Conservation (phyloP, 1,284 basidiomycete genomes). For the Omphalotus olearius region DNA sequence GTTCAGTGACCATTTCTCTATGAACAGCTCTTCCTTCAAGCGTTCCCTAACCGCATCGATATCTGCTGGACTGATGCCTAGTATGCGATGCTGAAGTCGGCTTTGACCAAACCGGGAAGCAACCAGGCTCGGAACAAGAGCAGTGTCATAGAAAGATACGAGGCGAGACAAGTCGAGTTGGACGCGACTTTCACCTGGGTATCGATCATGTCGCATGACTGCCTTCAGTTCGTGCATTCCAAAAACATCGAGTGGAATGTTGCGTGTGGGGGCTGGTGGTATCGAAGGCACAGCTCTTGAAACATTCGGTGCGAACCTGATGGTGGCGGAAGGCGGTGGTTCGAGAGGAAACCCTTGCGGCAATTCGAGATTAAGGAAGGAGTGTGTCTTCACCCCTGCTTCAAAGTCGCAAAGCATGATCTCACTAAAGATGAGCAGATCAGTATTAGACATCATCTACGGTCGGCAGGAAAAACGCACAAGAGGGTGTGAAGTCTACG, state of each 20-base stretch:
- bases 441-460: not conserved
- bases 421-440: not conserved
- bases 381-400: not conserved
- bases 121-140: slow-evolving; percentile 1
- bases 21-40: not conserved
- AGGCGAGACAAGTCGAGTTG: slow-evolving; percentile 4
- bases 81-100: slow-evolving; percentile 2
- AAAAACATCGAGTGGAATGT: not conserved
- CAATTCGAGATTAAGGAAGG: slow-evolving; percentile 5
- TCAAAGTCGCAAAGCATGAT: slow-evolving; percentile 6
- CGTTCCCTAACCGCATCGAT: not conserved
- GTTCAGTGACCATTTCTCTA: not conserved
- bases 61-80: slow-evolving; percentile 1
- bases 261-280: not conserved
- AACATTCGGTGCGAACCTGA: not conserved
- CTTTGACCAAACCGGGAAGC: not conserved
- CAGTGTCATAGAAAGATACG: slow-evolving; percentile 5
- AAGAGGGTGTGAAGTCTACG: slow-evolving; percentile 2
- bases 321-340: not conserved
- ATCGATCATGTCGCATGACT: not conserved
- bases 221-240: slow-evolving; percentile 5
- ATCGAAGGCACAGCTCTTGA: not conserved
- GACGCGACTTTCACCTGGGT: slow-evolving; percentile 6
- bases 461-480: not conserved
- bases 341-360: not conserved